Conservation (phyloP, 176 grass and related monocot genomes). For the Microstegium vimineum region DNA sequence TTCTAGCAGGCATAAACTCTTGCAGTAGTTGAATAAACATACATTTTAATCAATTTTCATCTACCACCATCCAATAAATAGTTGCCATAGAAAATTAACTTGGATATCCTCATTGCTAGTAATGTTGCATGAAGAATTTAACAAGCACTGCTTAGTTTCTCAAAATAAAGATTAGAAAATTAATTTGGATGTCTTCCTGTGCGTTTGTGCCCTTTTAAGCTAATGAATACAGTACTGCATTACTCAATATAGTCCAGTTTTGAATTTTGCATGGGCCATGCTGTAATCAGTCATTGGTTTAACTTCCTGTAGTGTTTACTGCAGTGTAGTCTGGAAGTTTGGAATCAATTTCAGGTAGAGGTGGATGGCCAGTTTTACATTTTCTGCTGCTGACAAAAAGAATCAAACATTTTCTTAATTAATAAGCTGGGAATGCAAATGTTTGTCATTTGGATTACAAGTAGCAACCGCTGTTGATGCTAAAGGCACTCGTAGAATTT, state of each 20-base stretch:
- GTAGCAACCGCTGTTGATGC: not conserved
- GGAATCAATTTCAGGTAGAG: not conserved
- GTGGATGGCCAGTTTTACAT: not conserved
- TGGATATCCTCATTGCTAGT: too few species aligned
- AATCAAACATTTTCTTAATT: not conserved
- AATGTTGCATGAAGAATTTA: too few species aligned
- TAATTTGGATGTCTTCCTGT: not conserved
- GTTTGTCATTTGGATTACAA: not conserved
- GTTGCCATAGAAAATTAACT: too few species aligned
- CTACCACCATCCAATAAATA: too few species aligned
- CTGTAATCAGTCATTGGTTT: not conserved
- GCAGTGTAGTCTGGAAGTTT: not conserved
- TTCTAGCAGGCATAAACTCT: too few species aligned
- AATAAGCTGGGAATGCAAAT: not conserved
- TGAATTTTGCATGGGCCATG: not conserved
- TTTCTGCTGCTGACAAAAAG: slow-evolving; percentile 5
- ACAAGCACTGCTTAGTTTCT: too few species aligned
- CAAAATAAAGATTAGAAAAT: too few species aligned
- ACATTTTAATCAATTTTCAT: too few species aligned
- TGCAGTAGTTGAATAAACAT: too few species aligned
- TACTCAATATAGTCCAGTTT: not conserved
- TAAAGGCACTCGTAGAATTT: not conserved
- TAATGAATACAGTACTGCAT: not conserved
- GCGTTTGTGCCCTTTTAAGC: not conserved
- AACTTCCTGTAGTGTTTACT: not conserved